Evolutionary conservation across 164 flowering plant genomes (phyloP).

Genomic region (Magnolia sinica): DNA sequence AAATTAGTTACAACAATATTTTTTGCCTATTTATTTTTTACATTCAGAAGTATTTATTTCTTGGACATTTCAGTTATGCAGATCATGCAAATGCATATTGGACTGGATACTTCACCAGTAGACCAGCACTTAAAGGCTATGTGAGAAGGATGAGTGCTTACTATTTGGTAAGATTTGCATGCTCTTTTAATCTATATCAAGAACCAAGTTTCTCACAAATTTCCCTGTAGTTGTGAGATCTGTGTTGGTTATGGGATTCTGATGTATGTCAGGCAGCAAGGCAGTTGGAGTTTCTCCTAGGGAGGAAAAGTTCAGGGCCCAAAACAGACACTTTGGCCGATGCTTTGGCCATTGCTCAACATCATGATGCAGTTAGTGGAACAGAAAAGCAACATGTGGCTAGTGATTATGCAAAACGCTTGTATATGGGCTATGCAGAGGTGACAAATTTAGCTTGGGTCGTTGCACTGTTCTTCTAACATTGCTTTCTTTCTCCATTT

Average conservation of each 20-base stretch:
- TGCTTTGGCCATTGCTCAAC: constrained; percentile 94
- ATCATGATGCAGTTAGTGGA: constrained; percentile 95
- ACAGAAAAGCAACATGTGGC: constrained; percentile 94
- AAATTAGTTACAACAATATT: neutral
- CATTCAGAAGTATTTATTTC: neutral
- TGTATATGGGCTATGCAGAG: constrained; percentile 73
- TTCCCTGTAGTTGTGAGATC: neutral
- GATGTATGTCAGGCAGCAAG: constrained; percentile 68
- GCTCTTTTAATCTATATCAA: neutral
- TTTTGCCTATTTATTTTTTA: neutral
- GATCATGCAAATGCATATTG: constrained; percentile 84
- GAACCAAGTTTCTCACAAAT: neutral
- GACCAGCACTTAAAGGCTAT: constrained; percentile 81
- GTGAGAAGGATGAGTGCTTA: constrained; percentile 86
- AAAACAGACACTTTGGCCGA: constrained; percentile 72
- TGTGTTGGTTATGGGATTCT: constrained; percentile 4
- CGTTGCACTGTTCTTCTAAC: neutral
- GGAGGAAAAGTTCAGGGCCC: constrained; percentile 56
- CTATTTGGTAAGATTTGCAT: constrained; percentile 53
- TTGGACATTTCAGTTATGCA: constrained; percentile 62
- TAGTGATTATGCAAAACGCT: constrained; percentile 81
- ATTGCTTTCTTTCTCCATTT: neutral
- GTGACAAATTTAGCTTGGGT: constrained; percentile 27
- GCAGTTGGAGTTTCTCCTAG: constrained; percentile 75
- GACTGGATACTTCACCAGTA: constrained; percentile 94